These are phyloP conservation scores for Brassica nigra DNA, from an alignment of 345 rosid genomes.

Conservation along the genomic window DNA sequence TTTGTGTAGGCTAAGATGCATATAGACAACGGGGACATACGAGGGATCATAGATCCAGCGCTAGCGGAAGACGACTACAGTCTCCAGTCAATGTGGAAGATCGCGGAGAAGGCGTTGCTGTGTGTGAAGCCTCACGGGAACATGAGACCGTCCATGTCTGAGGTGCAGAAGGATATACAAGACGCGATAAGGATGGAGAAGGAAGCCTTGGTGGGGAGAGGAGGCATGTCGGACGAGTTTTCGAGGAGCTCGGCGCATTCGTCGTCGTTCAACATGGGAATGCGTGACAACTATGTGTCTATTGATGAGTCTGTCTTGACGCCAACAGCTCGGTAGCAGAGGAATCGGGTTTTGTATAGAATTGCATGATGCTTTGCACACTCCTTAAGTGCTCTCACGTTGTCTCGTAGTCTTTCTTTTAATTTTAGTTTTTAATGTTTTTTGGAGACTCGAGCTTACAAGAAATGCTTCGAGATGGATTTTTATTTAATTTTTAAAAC, in stretches of 20 bases:
- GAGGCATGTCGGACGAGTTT: constrained; percentile 75
- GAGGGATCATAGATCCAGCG: constrained; percentile 80
- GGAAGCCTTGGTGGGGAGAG: constrained; percentile 54
- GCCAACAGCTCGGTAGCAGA: constrained; percentile 70
- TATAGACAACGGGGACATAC: constrained; percentile 92
- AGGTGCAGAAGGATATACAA: constrained; percentile 92
- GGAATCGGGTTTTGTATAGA: constrained; percentile 33
- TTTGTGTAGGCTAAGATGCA: constrained; percentile 74
- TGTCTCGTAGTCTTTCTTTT: constrained; percentile 3
- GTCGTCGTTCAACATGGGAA: constrained; percentile 61
- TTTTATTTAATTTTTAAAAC: not conserved
- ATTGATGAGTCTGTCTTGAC: constrained; percentile 61
- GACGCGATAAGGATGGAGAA: constrained; percentile 84
- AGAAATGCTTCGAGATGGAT: constrained; percentile 15
- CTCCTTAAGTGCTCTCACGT: constrained; percentile 24
- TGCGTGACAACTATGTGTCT: constrained; percentile 54
- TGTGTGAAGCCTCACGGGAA: constrained; percentile 92
- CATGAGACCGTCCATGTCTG: constrained; percentile 91
- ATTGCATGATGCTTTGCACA: not conserved
- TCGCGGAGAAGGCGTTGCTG: constrained; percentile 89
- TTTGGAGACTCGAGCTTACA: constrained; percentile 20
- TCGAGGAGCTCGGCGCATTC: constrained; percentile 72
- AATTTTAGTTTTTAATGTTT: not conserved
- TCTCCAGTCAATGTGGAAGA: constrained; percentile 98
- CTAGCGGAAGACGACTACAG: constrained; percentile 64